Percentiles rank a stretch among this genome's conserved stretches.
Evolutionary conservation across 1,139 yeast species (phyloP).

Genomic region (Schizosaccharomyces versatilis): DNA sequence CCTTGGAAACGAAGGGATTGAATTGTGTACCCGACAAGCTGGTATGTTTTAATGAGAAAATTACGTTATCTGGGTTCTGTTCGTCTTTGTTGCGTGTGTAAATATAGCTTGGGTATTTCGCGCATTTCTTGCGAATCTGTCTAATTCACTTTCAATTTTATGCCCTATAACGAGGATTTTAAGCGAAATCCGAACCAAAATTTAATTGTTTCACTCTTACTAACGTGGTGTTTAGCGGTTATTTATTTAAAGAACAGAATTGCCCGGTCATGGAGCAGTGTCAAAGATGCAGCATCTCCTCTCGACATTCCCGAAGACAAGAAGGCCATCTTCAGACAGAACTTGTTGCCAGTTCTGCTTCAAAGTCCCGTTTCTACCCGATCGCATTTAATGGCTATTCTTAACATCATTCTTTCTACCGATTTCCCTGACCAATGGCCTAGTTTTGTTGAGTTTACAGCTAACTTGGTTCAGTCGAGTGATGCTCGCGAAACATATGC

Average conservation of each 20-base stretch:
- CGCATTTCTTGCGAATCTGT: too few relatives aligned
- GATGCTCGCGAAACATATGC: constrained; percentile 37
- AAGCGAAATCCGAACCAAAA: not conserved
- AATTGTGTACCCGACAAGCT: constrained; percentile 13
- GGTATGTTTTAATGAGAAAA: constrained; percentile 8
- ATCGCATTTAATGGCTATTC: constrained; percentile 48
- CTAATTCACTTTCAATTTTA: too few relatives aligned
- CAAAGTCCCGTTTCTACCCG: constrained; percentile 24
- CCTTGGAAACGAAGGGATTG: constrained; percentile 21
- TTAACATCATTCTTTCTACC: constrained; percentile 37
- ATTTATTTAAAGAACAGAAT: constrained; percentile 68
- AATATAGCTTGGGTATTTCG: too few relatives aligned
- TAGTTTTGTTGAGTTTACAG: constrained; percentile 34
- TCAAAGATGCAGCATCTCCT: constrained; percentile 16
- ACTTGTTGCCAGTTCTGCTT: constrained; percentile 30
- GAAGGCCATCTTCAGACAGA: constrained; percentile 45
- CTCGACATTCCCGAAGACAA: constrained; percentile 40
- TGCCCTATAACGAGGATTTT: too few relatives aligned
- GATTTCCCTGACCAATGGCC: constrained; percentile 65
- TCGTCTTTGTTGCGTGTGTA: too few relatives aligned
- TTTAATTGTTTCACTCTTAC: not conserved
- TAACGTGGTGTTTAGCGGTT: constrained; percentile 33
- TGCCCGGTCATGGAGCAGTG: constrained; percentile 37
- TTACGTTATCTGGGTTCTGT: not conserved
- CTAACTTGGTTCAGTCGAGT: constrained; percentile 31